phyloP scores from a whole-genome alignment of 257 asterid genomes.

The Coffea eugenioides region DNA sequence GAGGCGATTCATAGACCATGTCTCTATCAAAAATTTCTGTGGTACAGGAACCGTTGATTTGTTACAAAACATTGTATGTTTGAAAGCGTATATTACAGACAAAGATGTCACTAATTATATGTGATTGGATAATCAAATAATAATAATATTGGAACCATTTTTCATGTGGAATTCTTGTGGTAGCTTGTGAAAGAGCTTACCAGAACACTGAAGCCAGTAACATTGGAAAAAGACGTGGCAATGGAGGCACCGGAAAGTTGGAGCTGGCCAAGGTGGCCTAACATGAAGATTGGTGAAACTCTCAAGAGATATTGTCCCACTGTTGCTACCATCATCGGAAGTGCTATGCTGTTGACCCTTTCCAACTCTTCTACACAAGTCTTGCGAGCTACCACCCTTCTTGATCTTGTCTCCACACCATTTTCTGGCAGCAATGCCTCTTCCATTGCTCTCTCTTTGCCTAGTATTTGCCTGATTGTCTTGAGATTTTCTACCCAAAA shows the following conservation, averaged over 20 bases:
- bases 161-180: not conserved
- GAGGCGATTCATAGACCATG: no score
- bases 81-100: no score
- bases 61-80: no score
- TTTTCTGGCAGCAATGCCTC: slow-evolving; percentile 15
- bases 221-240: slow-evolving; percentile 56
- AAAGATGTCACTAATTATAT: no score
- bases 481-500: no score
- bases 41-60: no score
- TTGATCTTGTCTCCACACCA: no score
- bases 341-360: slow-evolving; percentile 50
- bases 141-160: no score
- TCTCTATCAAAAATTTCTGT: no score
- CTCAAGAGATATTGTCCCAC: slow-evolving; percentile 55
- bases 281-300: slow-evolving; percentile 53
- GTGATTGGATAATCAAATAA: no score
- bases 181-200: slow-evolving; percentile 24
- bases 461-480: no score
- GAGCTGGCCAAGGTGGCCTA: slow-evolving; percentile 63
- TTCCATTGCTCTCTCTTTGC: slow-evolving; percentile 12
- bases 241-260: slow-evolving; percentile 57
- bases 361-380: slow-evolving; percentile 39
- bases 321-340: slow-evolving; percentile 66
- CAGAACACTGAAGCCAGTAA: slow-evolving; percentile 62
- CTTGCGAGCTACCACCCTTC: slow-evolving; percentile 17